Base-by-base conservation (phyloP, 2,329 filamentous ascomycete genomes). In the Paraphaeosphaeria sporulosa region DNA sequence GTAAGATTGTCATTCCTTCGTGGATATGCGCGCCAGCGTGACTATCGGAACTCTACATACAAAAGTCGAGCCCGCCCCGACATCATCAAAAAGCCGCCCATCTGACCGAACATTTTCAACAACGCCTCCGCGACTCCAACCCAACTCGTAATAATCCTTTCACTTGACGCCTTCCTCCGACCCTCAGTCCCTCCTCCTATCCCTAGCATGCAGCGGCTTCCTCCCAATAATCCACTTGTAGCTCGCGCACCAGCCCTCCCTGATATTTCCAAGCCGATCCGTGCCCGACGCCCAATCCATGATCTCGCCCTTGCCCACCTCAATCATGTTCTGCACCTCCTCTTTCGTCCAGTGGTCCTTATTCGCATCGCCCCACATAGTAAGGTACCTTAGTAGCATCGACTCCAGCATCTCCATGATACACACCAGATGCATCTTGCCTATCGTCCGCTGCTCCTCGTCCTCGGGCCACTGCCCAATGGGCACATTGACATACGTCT, bases 401-500 rank as follows among this genome's bases (percentile, higher is more conserved):
- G 71, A 54, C 53, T 78, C 75, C 21, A 77, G 64, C 30, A 68
- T 67, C 58, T 78, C 75, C 68, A 77, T 71, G 8, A 74, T 62
- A 17, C 71, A 63, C 1, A 78, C 74, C 8, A 76, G 62, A 59
- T 76, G 71, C 53, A 75, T 61, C 61, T 77, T 78, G 0, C 75
- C 75, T 10, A 78, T 66, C 9, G 66, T 65, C 42, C 66, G 67
- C 57, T 77, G 73, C 52, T 71, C 67, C 48, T 73, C 70, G 54
- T 74, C 70, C 3, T 68, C 59, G 1, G 66, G 66, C 75, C 75
- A 78, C 51, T 68, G 68, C 0, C 75, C 75, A 3, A 78, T 67
- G 0, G 75, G 75, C 4, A 76, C 72, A 43, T 78, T 76, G 61
- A 77, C 72, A 49, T 80, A 78, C 2, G 76, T 76, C 1, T 76